Percentiles rank a stretch among this genome's conserved stretches.
Evolutionary conservation across 331 rosid species (phyloP).

Genomic region (Rhamnella rubrinervis): DNA sequence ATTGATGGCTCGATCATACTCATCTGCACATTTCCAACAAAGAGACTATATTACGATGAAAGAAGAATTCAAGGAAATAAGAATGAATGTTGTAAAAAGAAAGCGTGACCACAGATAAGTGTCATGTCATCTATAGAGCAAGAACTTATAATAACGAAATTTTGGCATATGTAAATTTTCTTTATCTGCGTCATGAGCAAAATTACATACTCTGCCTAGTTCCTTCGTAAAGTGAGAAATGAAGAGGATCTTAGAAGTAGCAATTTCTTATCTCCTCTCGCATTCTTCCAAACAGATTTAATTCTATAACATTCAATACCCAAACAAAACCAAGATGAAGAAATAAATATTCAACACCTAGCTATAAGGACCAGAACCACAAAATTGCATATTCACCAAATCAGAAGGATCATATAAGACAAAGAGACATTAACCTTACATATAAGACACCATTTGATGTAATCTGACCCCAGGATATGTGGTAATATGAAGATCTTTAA

Average conservation of each 20-base stretch:
- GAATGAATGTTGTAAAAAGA: too few species aligned
- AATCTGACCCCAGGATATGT: neutral
- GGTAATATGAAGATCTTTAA: neutral
- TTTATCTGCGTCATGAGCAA: neutral
- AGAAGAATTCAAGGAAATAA: neutral
- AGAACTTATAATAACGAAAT: neutral
- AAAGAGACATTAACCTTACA: neutral
- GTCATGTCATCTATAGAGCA: neutral
- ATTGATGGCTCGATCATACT: constrained; percentile 63
- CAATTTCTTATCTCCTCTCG: neutral
- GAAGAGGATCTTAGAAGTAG: neutral
- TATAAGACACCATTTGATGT: neutral
- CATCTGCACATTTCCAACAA: constrained; percentile 51
- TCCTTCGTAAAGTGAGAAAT: neutral
- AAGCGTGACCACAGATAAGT: neutral
- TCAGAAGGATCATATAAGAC: neutral
- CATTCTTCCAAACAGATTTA: neutral
- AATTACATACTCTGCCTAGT: neutral
- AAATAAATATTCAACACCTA: neutral
- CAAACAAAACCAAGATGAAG: neutral
- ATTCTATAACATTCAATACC: neutral
- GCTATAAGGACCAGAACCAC: neutral
- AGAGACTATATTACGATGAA: constrained; percentile 11
- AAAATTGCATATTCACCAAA: constrained; percentile 5
- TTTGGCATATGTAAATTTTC: neutral